Percentiles rank a stretch among this genome's conserved stretches.
Evolutionary conservation across 2,329 filamentous ascomycete species (phyloP).

Genomic region (Claviceps spartinae): DNA sequence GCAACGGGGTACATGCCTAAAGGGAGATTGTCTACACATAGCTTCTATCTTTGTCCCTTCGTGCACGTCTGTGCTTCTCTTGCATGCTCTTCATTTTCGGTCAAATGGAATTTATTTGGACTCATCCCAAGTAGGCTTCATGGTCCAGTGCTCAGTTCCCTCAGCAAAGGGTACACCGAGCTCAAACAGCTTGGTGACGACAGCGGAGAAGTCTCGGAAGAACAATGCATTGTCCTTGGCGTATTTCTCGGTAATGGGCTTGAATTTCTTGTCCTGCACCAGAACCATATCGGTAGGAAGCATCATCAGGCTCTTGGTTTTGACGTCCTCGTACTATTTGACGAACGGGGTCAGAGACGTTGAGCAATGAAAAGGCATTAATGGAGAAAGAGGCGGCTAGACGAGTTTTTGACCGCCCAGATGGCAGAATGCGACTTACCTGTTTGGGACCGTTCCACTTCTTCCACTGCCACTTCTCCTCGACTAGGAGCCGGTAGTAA

Average conservation of each 20-base stretch:
- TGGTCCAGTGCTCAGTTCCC: conserved; percentile 44
- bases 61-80: background rate
- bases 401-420: background rate
- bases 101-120: conserved; percentile 12
- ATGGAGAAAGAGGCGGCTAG: background rate
- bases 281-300: conserved; percentile 82
- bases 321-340: conserved; percentile 72
- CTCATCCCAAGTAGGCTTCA: conserved; percentile 43
- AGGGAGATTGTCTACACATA: conserved; percentile 3
- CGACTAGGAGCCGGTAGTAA: conserved; percentile 74
- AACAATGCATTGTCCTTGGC: conserved; percentile 82
- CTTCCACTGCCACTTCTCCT: conserved; percentile 85
- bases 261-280: conserved; percentile 78
- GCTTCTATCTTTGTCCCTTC: background rate
- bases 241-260: conserved; percentile 68
- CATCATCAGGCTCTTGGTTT: conserved; percentile 90
- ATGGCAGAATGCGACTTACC: conserved; percentile 18
- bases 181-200: conserved; percentile 75
- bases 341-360: conserved; percentile 2
- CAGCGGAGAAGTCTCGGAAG: conserved; percentile 83
- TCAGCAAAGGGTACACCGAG: conserved; percentile 79
- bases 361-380: background rate
- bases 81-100: background rate
- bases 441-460: conserved; percentile 87
- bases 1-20: background rate